Base-by-base conservation (phyloP, 352 stramenopile species). In the Phytopythium aichiense region DNA sequence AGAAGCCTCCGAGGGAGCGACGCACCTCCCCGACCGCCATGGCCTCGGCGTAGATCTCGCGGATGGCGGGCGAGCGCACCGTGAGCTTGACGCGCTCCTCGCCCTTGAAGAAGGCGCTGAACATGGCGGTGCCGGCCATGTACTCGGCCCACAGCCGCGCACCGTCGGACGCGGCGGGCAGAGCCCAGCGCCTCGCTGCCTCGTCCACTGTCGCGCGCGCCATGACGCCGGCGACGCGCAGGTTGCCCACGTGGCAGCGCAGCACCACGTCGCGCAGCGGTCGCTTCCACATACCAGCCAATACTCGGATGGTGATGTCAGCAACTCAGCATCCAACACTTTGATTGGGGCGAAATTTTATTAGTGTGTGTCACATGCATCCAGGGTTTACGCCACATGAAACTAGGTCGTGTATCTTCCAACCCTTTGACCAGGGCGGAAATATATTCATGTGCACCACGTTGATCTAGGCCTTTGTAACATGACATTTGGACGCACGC, bases 61-160 rank as follows among this genome's bases (percentile, higher is more conserved):
- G 76, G 31, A 89, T 81, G 58, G 71, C 68, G n/a, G 74, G 70
- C 52, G 81, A 84, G 30, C 76, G 84, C 42, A 95, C 69, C 54
- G 77, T 72, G 72, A 88, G 63, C 61, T 92, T 91, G 61, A 95
- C 71, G 53, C 87, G 87, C 70, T 95, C 87, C 60, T 95, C 83
- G 59, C 83, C 81, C 63, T 95, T 95, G 65, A 84, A 94, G 65
- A 95, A 92, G 7, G 87, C 85, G 69, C 84, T 89, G n/a, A 94
- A 66, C 87, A 95, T 95, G 55, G 72, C 72, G 13, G 81, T 89
- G 49, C 84, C 87, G 7, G 74, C 82, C 87, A 95, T 95, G 71
- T 95, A 95, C 66, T 95, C 84, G n/a, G 71, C 82, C 87, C 87
- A 95, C 40, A 92, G 58, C 30, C 76, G 84, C 43, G 76, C 85